phyloP scores from a whole-genome alignment of 169 alveolate species.

The Cryptosporidium ryanae region DNA sequence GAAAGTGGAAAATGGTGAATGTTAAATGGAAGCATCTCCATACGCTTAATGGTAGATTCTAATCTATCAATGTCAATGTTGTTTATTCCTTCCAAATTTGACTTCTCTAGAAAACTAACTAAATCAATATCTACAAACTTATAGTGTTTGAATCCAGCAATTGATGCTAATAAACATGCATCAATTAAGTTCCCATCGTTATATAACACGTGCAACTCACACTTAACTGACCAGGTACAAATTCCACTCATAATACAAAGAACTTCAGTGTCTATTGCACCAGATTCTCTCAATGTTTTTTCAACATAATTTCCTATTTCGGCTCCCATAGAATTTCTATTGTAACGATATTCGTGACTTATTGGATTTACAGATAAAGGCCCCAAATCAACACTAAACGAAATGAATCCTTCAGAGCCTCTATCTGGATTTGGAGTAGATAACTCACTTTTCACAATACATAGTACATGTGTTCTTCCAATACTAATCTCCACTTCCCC shows the following conservation, averaged over 20 bases:
- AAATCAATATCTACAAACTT: slow-evolving; percentile 16
- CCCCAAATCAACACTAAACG: slow-evolving; percentile 56
- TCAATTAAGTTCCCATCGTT: slow-evolving; percentile 66
- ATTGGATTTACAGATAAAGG: slow-evolving; percentile 50
- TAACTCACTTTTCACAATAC: slow-evolving; percentile 55
- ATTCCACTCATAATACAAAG: slow-evolving; percentile 57
- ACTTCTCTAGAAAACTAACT: slow-evolving; percentile 17
- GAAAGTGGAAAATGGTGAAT: slow-evolving; percentile 67
- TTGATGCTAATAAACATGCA: slow-evolving; percentile 61
- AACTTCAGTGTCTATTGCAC: slow-evolving; percentile 66
- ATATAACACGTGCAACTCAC: slow-evolving; percentile 39
- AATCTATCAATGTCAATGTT: slow-evolving; percentile 20
- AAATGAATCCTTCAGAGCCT: slow-evolving; percentile 54
- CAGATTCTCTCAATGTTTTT: slow-evolving; percentile 57
- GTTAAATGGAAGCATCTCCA: slow-evolving; percentile 69
- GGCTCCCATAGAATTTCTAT: slow-evolving; percentile 33
- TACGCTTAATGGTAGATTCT: slow-evolving; percentile 25
- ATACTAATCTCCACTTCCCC: slow-evolving; percentile 56
- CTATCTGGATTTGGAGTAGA: slow-evolving; percentile 43
- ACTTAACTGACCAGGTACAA: slow-evolving; percentile 57
- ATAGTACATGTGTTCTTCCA: slow-evolving; percentile 55
- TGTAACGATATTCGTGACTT: slow-evolving; percentile 37
- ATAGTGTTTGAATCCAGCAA: slow-evolving; percentile 45
- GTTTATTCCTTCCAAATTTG: slow-evolving; percentile 5
- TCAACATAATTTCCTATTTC: slow-evolving; percentile 67